Percentiles rank a stretch among this genome's conserved stretches.
Conservation (phyloP, 2,329 filamentous ascomycete species). For the Albifimbria verrucaria region DNA sequence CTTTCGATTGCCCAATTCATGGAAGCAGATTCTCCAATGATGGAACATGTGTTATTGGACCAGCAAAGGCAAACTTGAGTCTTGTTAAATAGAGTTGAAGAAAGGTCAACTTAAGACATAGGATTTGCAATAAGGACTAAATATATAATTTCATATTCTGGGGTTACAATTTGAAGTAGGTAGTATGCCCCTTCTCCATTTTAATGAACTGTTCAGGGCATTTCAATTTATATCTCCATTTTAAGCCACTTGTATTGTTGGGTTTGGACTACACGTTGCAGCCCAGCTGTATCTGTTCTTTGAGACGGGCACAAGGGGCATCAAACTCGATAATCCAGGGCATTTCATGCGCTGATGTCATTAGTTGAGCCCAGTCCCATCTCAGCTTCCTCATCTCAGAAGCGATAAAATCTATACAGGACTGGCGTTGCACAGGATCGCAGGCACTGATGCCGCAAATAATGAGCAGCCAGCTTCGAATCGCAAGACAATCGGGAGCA, state of each 20-base stretch:
- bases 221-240: no score
- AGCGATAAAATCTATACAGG: not conserved
- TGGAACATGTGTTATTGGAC: slow-evolving; percentile 15
- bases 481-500: not conserved
- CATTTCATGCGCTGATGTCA: not conserved
- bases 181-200: no score
- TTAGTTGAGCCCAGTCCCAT: not conserved
- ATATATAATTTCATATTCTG: no score
- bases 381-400: not conserved
- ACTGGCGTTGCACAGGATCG: not conserved
- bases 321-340: not conserved
- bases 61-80: slow-evolving; percentile 6
- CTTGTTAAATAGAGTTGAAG: not conserved
- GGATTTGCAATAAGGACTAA: no score
- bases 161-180: no score
- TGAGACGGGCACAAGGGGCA: not conserved
- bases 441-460: not conserved
- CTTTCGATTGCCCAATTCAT: slow-evolving; percentile 49
- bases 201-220: no score
- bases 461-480: not conserved
- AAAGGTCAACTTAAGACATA: no score
- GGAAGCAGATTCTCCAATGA: slow-evolving; percentile 32
- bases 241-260: no score
- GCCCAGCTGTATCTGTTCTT: not conserved
- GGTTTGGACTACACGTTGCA: no score